Conservation (phyloP, 768 basidiomycete genomes). For the Myochromella boudieri region DNA sequence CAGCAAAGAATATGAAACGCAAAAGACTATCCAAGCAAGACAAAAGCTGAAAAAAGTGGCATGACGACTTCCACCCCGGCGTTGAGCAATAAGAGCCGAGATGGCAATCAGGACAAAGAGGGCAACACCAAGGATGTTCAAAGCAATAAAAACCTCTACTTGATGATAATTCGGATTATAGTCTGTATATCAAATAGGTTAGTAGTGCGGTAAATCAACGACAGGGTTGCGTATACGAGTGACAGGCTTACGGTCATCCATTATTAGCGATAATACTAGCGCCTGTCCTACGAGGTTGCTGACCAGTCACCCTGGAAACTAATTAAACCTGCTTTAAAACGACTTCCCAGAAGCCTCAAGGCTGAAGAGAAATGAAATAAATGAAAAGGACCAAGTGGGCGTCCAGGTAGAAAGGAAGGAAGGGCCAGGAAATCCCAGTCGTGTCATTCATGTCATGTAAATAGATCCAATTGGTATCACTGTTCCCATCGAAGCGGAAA, state of each 20-base stretch:
- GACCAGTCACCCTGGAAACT: no score
- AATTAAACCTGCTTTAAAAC: conserved; percentile 6
- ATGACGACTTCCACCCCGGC: conserved; percentile 24
- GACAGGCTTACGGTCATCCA: conserved; percentile 11
- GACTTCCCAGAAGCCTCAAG: conserved; percentile 11
- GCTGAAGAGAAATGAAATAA: not conserved
- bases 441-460: conserved; percentile 1
- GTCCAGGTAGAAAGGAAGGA: conserved; percentile 1
- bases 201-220: not conserved
- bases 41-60: conserved; percentile 36
- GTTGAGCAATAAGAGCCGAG: conserved; percentile 25
- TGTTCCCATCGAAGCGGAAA: not conserved
- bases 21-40: conserved; percentile 34
- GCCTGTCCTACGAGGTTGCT: no score
- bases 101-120: conserved; percentile 24
- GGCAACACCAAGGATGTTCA: conserved; percentile 28
- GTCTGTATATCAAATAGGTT: not conserved
- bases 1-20: conserved; percentile 32
- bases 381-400: not conserved
- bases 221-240: not conserved
- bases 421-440: not conserved
- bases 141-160: conserved; percentile 26
- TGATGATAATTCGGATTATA: conserved; percentile 1
- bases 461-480: conserved; percentile 2
- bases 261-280: no score